These are phyloP conservation scores for Elsinoe arachidis DNA, from an alignment of 2,329 filamentous ascomycete species.

Conservation along the genomic window DNA sequence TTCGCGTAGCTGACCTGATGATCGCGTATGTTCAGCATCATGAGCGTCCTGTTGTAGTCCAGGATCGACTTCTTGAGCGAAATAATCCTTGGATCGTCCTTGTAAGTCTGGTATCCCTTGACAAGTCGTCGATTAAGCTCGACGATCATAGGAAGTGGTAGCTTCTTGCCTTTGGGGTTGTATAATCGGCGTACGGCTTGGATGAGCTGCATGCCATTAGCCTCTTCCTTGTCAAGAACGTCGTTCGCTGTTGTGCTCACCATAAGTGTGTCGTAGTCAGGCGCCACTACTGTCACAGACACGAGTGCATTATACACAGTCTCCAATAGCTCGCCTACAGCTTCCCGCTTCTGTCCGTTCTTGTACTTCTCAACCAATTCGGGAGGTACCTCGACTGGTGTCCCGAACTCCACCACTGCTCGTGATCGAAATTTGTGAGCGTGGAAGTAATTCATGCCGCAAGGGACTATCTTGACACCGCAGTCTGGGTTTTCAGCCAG, in stretches of 20 bases:
- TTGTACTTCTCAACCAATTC: conserved; percentile 82
- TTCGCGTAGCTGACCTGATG: conserved; percentile 91
- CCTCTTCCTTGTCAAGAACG: neutral
- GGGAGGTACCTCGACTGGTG: conserved; percentile 72
- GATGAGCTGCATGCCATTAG: conserved; percentile 53
- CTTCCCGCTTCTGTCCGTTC: conserved; percentile 72
- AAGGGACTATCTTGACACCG: conserved; percentile 87
- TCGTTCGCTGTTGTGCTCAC: conserved; percentile 26
- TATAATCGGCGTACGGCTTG: conserved; percentile 90
- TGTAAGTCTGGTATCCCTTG: conserved; percentile 85
- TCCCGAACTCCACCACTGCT: conserved; percentile 91
- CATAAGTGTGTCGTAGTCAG: conserved; percentile 95
- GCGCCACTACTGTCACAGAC: conserved; percentile 82
- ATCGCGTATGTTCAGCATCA: conserved; percentile 78
- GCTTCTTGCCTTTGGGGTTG: conserved; percentile 86
- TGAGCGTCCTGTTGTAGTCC: conserved; percentile 78
- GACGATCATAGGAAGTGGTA: conserved; percentile 83
- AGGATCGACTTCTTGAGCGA: conserved; percentile 66
- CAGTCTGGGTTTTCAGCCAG: conserved; percentile 78
- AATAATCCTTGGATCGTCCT: conserved; percentile 77
- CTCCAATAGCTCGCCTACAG: conserved; percentile 76
- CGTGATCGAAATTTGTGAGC: conserved; percentile 96
- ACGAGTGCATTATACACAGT: conserved; percentile 77
- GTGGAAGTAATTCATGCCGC: conserved; percentile 99
- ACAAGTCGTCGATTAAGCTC: conserved; percentile 88